Evolutionary conservation across 2,329 filamentous ascomycete genomes (phyloP), one percentile per base, ranked within the genome.

Genomic region (Pseudofabraea citricarpa): DNA sequence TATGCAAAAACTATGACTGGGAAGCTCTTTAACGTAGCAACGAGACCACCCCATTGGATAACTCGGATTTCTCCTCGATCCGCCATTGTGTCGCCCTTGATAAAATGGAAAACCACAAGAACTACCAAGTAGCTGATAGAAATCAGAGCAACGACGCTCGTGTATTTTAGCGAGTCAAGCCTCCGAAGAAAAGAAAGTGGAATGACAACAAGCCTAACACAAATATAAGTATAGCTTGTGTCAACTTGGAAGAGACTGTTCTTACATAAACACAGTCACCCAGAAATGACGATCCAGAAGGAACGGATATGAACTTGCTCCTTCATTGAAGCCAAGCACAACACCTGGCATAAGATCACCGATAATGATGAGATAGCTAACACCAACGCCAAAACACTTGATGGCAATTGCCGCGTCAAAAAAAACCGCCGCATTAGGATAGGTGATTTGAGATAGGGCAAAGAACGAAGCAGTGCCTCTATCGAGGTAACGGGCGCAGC

Each of bases 1-100:
- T 97, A 98, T n/a, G 91, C 93, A 72, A 98, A 98, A 2, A 98
- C 88, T 44, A 97, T 90, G 41, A 98, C 90, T 0, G 93, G 93
- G 51, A 98, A 80, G 50, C 87, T 90, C 55, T 88, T 89, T 41
- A 98, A 72, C 6, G 86, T 83, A 26, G 85, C 78, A 8, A 95
- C 73, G 3, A 87, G 74, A 6, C 91, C 88, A 33, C 81, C 84
- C 84, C 89, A 95, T 49, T 79, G 70, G 50, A 96, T 74, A 22
- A 89, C 69, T 38, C 86, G 80, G 47, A 98, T 80, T 8, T 83
- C 77, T 10, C 87, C 85, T 41, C 88, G 79, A 41, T 86, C 80
- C 15, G 79, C 75, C 46, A 87, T 74, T 1, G 85, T 83, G 63
- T 97, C 91, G 19, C 83, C 84, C 41, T 75, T 77, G 32, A 83